Percentiles rank a stretch among this genome's conserved stretches.
These are phyloP conservation scores for Nemania sp. DNA, from an alignment of 2,329 filamentous ascomycete genomes.

Conservation along the genomic window DNA sequence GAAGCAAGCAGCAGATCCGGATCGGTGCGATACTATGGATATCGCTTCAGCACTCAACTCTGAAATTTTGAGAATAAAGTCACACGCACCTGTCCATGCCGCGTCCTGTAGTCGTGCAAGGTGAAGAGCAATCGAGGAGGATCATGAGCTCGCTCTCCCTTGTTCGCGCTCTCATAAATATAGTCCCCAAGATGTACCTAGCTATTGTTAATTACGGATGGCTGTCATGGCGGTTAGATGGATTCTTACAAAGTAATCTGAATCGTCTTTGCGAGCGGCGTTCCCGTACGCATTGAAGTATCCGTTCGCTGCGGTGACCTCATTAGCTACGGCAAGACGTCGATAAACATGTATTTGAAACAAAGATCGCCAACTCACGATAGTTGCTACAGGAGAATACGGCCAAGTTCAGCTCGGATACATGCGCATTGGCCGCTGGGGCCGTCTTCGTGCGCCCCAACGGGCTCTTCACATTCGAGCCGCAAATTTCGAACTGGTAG, in stretches of 20 bases:
- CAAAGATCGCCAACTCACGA: constrained; percentile 30
- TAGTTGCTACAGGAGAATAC: constrained; percentile 44
- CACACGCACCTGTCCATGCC: constrained; percentile 42
- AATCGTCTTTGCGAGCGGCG: constrained; percentile 48
- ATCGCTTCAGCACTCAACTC: background rate
- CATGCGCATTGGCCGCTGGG: constrained; percentile 36
- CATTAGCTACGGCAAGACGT: too few species aligned
- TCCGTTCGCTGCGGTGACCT: constrained; percentile 42
- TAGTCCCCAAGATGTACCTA: constrained; percentile 52
- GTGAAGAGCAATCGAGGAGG: constrained; percentile 39
- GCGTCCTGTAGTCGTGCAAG: constrained; percentile 50
- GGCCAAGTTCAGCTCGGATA: constrained; percentile 39
- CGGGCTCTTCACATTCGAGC: constrained; percentile 38
- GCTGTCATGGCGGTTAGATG: background rate
- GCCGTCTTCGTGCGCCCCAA: constrained; percentile 44
- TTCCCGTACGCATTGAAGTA: constrained; percentile 55
- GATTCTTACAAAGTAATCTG: constrained; percentile 50
- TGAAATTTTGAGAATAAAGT: background rate
- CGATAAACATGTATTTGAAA: too few species aligned
- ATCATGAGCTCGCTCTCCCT: constrained; percentile 37
- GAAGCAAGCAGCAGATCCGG: constrained; percentile 48
- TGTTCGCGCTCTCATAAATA: constrained; percentile 64
- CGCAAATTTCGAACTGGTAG: constrained; percentile 43
- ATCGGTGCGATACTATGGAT: constrained; percentile 46
- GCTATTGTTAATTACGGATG: background rate